A percentile compares a stretch with the other conserved stretches of the same genome.
Evolutionary conservation across 352 stramenopile genomes (phyloP).

Genomic region (Phytopythium cucurbitacearum): DNA sequence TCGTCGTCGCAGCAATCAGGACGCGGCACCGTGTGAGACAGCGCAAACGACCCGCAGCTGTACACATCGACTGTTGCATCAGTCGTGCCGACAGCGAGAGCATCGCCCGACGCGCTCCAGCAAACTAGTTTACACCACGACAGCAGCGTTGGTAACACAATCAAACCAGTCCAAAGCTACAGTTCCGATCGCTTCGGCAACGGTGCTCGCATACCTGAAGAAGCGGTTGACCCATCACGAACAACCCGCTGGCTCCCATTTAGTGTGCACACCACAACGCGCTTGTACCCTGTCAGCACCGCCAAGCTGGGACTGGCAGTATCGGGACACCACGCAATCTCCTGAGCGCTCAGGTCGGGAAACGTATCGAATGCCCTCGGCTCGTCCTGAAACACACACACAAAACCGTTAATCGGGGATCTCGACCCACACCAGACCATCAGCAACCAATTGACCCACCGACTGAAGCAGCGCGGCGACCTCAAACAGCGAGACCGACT

Average conservation of each 20-base stretch:
- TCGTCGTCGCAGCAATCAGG: constrained; percentile 31
- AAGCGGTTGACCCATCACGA: constrained; percentile 9
- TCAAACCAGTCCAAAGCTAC: not conserved
- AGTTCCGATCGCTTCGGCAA: too few species aligned
- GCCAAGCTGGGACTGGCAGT: constrained; percentile 19
- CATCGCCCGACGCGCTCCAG: constrained; percentile 43
- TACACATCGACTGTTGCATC: constrained; percentile 34
- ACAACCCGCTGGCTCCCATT: constrained; percentile 18
- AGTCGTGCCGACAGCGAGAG: constrained; percentile 36
- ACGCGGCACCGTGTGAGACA: constrained; percentile 27
- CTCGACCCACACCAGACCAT: constrained; percentile 1
- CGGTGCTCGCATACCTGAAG: constrained; percentile 15
- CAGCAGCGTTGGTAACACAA: not conserved
- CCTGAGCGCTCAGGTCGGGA: constrained; percentile 27
- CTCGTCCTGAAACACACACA: constrained; percentile 13
- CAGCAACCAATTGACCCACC: constrained; percentile 21
- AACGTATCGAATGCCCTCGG: constrained; percentile 37
- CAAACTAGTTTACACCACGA: constrained; percentile 18
- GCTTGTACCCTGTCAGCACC: constrained; percentile 36
- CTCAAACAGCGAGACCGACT: constrained; percentile 49
- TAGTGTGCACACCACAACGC: constrained; percentile 34
- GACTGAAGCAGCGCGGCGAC: constrained; percentile 43
- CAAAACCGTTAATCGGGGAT: constrained; percentile 1
- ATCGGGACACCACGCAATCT: constrained; percentile 45
- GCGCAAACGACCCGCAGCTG: constrained; percentile 15